Base-by-base conservation (phyloP, 768 basidiomycete genomes). In the Austroboletus festivus region DNA sequence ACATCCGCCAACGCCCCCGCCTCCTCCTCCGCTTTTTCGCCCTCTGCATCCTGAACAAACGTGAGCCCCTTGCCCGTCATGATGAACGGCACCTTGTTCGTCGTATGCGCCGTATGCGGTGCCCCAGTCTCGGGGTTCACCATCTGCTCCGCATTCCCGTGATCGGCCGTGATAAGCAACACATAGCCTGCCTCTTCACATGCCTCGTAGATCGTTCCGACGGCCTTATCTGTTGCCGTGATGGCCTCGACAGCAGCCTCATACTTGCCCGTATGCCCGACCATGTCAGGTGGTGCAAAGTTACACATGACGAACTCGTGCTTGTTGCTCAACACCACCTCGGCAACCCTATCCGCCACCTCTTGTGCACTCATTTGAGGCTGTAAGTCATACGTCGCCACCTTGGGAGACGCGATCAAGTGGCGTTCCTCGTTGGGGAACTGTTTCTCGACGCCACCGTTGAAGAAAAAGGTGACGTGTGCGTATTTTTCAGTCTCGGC, bases 401-500 rank as follows among this genome's bases (percentile, higher is more conserved):
- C 93, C 60, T 90, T 94, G 35, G 93, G 94, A 15, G 91, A 93
- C 4, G 89, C 80, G 50, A 95, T 84, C 89, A 96, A 84, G 64
- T 83, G 76, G 15, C 94, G 76, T 56, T 89, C 86, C 63, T 96
- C 94, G 28, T 73, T 68, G 13, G 79, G 74, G 68, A 89, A 97
- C 60, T 94, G 89, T 64, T 93, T 89, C 74, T 96, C 94, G 23
- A 93, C 83, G 47, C 93, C 93, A 13, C 93, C 94, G 68, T 95
- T 96, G 80, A 96, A 95, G 80, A 95, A 96, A 77, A 96, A 95
- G 0, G 93, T 97, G 47, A 97, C 90, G 63, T 97, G 93, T 2
- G 93, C 93, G 68, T 94, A 97, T 71, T 97, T 95, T 67, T 95
- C 93, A n/a, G 93, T 95, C 68, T 96, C 93, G 80, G 92, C 93